phyloP scores from a whole-genome alignment of 2,329 filamentous ascomycete genomes.

The Xylariaceae sp. region DNA sequence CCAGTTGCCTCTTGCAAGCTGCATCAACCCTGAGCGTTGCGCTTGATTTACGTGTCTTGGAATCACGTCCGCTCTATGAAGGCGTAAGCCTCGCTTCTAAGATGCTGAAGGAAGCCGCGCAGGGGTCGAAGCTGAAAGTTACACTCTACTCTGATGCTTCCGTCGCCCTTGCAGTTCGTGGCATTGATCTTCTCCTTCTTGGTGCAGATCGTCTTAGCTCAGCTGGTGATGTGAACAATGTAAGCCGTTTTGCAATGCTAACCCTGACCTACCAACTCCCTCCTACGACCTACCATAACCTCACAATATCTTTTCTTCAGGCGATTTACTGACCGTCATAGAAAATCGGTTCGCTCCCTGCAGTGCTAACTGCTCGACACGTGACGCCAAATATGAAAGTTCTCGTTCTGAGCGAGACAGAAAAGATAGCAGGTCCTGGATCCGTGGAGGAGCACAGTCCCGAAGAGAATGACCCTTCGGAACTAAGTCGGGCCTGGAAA shows the following conservation, averaged over 20 bases:
- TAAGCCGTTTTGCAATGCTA: conserved; percentile 22
- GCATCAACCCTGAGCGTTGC: conserved; percentile 44
- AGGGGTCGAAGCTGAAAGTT: conserved; percentile 42
- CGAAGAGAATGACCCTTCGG: conserved; percentile 59
- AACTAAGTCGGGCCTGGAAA: conserved; percentile 59
- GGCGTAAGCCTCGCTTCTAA: conserved; percentile 63
- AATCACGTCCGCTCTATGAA: conserved; percentile 72
- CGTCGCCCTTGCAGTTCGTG: conserved; percentile 57
- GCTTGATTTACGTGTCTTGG: conserved; percentile 66
- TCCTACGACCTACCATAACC: neutral
- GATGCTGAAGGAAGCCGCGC: conserved; percentile 36
- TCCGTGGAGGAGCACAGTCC: conserved; percentile 51
- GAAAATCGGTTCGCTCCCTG: conserved; percentile 69
- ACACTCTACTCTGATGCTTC: conserved; percentile 67
- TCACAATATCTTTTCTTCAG: neutral
- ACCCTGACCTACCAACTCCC: neutral
- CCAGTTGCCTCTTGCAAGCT: conserved; percentile 53
- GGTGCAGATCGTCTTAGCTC: conserved; percentile 69
- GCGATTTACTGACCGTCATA: conserved; percentile 13
- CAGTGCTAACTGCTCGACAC: conserved; percentile 60
- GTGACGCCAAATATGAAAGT: conserved; percentile 55
- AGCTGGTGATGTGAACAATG: conserved; percentile 66
- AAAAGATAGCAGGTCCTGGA: conserved; percentile 63
- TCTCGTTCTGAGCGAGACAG: conserved; percentile 63
- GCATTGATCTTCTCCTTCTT: conserved; percentile 65